These are phyloP conservation scores for Hygrophoropsis aurantiaca DNA, from an alignment of 768 basidiomycete genomes.

Conservation along the genomic window DNA sequence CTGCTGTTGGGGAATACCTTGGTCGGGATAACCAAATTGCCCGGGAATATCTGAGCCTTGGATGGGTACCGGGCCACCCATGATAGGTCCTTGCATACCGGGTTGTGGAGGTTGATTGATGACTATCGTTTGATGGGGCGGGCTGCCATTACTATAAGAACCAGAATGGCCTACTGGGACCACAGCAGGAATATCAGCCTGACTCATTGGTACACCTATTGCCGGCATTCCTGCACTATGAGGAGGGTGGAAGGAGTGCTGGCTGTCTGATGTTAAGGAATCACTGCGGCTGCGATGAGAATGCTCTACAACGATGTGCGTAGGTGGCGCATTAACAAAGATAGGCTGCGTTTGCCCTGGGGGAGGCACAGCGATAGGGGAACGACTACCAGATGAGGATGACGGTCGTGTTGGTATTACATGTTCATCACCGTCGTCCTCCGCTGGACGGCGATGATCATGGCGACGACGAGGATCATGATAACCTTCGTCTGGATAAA, in stretches of 20 bases:
- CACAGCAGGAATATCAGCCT: conserved; percentile 12
- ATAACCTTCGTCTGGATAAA: conserved; percentile 7
- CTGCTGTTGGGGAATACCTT: conserved; percentile 12
- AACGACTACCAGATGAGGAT: neutral
- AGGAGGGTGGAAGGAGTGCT: conserved; percentile 18
- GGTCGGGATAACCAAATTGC: conserved; percentile 14
- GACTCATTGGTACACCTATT: conserved; percentile 8
- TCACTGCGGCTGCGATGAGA: conserved; percentile 5
- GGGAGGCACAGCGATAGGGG: neutral
- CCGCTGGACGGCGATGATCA: conserved; percentile 3
- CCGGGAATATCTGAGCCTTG: conserved; percentile 12
- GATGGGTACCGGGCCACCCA: conserved; percentile 21
- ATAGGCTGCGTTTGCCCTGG: neutral
- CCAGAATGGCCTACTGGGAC: conserved; percentile 12
- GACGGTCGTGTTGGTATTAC: conserved; percentile 15
- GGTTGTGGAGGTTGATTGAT: conserved; percentile 8
- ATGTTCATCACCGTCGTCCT: conserved; percentile 13
- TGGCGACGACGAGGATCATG: conserved; percentile 4
- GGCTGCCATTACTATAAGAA: conserved; percentile 2
- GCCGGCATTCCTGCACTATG: conserved; percentile 9
- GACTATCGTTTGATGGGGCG: conserved; percentile 10
- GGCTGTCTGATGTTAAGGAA: conserved; percentile 21
- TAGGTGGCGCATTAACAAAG: conserved; percentile 5
- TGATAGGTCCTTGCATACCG: conserved; percentile 7
- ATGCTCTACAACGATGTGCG: conserved; percentile 11